Evolutionary conservation across 371 early-diverging fungal genomes (phyloP), one percentile per base, ranked within the genome.

Genomic region (Rhizomucor miehei): DNA sequence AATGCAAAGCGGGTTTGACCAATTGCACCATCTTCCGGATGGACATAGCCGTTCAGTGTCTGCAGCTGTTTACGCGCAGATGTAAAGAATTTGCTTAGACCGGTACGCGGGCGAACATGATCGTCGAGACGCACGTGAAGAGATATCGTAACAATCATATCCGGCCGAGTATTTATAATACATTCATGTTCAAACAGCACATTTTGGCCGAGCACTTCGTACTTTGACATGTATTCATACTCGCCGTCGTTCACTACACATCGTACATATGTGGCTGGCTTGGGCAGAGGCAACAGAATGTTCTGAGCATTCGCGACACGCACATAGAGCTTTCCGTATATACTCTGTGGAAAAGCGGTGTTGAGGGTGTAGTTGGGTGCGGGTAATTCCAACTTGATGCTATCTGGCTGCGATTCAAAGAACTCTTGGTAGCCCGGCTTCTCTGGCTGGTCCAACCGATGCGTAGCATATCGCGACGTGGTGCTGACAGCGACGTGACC

Each of bases 161-260:
- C 72, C 2, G 77, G 74, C 4, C 51, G 51, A 2, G 67, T 60
- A 25, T 71, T 66, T 13, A 73, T 60, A 44, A 66, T 56, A 23
- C 73, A 77, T 36, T 77, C 77, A 44, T 77, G 71, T 13, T 59
- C 66, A 54, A 66, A 62, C 24, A 41, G 19, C 29, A 66, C 52
- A 20, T 59, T 51, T 16, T 53, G 59, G 6, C 59, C 59, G 13
- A 66, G 59, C 8, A 64, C 48, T 40, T 71, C 74, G 45, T 73
- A 77, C 10, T 69, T 61, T 13, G 77, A 71, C 68, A 77, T 68
- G 63, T 73, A 73, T 44, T 77, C 77, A 48, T 69, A 73, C 37
- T 69, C 44, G 3, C 77, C 77, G 37, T 77, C 77, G 38, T 71
- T 77, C 9, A 77, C 63, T 6, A 77, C 72, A 44, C 71, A 71